These are phyloP conservation scores for Kodamaea anthophila DNA, from an alignment of 1,139 yeast species.

Conservation along the genomic window DNA sequence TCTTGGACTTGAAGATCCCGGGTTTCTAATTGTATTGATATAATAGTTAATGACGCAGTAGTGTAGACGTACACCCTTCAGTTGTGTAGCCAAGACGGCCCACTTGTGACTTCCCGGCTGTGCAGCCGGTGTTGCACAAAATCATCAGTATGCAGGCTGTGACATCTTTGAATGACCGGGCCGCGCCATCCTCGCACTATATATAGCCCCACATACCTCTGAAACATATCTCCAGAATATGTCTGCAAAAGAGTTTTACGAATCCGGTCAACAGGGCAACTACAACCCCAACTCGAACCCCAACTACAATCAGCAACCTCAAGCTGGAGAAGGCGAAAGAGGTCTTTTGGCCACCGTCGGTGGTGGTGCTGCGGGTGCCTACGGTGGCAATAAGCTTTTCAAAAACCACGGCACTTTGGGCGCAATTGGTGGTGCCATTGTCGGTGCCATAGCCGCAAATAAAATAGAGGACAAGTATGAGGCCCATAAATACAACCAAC, in stretches of 20 bases:
- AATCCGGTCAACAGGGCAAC: conserved; percentile 40
- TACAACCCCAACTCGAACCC: conserved; percentile 18
- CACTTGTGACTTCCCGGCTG: too few species aligned
- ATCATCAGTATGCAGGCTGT: too few species aligned
- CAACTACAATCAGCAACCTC: conserved; percentile 12
- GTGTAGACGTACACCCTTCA: too few species aligned
- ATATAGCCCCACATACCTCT: too few species aligned
- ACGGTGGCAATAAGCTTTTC: conserved; percentile 20
- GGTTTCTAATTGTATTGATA: too few species aligned
- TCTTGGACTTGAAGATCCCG: conserved; percentile 39
- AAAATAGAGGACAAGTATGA: conserved; percentile 13
- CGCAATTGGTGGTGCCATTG: conserved; percentile 18
- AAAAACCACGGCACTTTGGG: conserved; percentile 17
- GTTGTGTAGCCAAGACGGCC: too few species aligned
- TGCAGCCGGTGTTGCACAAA: too few species aligned
- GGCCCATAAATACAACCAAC: conserved; percentile 4
- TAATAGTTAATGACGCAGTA: too few species aligned
- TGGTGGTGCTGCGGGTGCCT: conserved; percentile 59
- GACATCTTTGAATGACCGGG: too few species aligned
- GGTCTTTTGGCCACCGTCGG: conserved; percentile 48
- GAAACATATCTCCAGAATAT: conserved; percentile 22
- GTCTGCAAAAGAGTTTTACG: conserved; percentile 61
- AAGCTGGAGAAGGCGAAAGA: conserved; percentile 37
- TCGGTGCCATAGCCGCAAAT: conserved; percentile 19
- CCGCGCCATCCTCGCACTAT: too few species aligned